Evolutionary conservation across 371 early-diverging fungal genomes (phyloP), one percentile per base, ranked within the genome.

Genomic region (Rhizopus microsporus): DNA sequence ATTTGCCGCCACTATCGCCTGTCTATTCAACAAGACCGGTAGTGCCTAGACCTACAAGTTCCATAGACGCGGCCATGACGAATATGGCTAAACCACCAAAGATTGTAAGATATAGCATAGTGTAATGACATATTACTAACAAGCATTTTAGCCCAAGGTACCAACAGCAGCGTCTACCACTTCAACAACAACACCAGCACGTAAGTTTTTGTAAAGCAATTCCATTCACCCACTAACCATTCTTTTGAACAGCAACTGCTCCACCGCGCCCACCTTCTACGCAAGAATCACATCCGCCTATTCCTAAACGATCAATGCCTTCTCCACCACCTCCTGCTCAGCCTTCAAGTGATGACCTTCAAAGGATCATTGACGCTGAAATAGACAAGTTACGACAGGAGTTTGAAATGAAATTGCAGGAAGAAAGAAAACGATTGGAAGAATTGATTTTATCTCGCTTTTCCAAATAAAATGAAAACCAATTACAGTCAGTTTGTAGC

Each of bases 311-410:
- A 34, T 67, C 75, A 4, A 75, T 72, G 69, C 75, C 75, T n/a
- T 68, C 72, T 32, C 62, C 62, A n/a, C 69, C 48, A 33, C 57
- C 62, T 7, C 43, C 72, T 12, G 38, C 66, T 5, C 47, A 63
- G 35, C 43, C 60, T 45, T 30, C 52, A 16, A 8, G 51, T 10
- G 53, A 52, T 7, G 43, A 60, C 13, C 54, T 81, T 13, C 64
- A 69, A 30, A 65, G 68, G 13, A 65, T 61, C 35, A 62, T 81
- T 53, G 59, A 62, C 7, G 56, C 65, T 23, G 80, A 80, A 54
- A 59, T 77, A 10, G 74, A 78, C 30, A 73, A 74, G 10, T 55
- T 83, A 3, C 77, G 71, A 31, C 60, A 59, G 39, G 77, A 80
- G 54, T 72, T 75, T 52, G 75, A 75, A 57, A 16, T 30, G n/a